Conservation (phyloP, 2,329 filamentous ascomycete genomes). For the Botrytis elliptica region DNA sequence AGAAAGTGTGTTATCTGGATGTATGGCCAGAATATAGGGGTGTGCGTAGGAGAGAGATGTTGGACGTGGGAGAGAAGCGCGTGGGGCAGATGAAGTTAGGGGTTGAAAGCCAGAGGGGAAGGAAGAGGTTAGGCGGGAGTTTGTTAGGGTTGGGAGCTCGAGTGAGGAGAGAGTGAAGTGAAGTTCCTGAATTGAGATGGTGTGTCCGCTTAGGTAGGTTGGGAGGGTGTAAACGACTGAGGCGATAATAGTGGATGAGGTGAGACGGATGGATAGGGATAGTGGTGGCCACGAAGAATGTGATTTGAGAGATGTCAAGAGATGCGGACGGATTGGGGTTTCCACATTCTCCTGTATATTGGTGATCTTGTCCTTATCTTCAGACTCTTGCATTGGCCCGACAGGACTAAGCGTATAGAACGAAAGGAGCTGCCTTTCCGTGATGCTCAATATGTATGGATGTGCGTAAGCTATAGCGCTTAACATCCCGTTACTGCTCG, state of each 20-base stretch:
- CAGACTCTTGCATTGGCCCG: not conserved
- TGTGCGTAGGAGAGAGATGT: constrained; percentile 50
- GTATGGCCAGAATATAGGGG: constrained; percentile 67
- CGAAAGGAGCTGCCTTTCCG: constrained; percentile 69
- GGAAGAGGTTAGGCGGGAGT: constrained; percentile 10
- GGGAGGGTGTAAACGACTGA: constrained; percentile 85
- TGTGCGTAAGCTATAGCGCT: constrained; percentile 68
- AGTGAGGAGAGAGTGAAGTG: constrained; percentile 14
- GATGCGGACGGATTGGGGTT: constrained; percentile 37
- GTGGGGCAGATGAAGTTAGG: not conserved
- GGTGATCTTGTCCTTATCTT: not conserved
- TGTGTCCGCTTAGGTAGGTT: constrained; percentile 77
- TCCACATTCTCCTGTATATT: not conserved
- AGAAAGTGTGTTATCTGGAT: constrained; percentile 70
- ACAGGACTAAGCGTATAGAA: constrained; percentile 57
- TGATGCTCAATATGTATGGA: constrained; percentile 79
- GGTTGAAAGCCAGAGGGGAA: constrained; percentile 1
- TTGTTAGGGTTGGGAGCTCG: not conserved
- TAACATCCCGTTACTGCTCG: constrained; percentile 46
- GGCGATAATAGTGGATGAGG: constrained; percentile 64
- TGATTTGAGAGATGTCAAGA: constrained; percentile 77
- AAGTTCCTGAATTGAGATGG: constrained; percentile 81
- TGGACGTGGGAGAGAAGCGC: constrained; percentile 22
- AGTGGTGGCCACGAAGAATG: constrained; percentile 76
- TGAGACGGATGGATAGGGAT: constrained; percentile 76